phyloP scores from a whole-genome alignment of 306 rosid species.

The Corylus avellana region DNA sequence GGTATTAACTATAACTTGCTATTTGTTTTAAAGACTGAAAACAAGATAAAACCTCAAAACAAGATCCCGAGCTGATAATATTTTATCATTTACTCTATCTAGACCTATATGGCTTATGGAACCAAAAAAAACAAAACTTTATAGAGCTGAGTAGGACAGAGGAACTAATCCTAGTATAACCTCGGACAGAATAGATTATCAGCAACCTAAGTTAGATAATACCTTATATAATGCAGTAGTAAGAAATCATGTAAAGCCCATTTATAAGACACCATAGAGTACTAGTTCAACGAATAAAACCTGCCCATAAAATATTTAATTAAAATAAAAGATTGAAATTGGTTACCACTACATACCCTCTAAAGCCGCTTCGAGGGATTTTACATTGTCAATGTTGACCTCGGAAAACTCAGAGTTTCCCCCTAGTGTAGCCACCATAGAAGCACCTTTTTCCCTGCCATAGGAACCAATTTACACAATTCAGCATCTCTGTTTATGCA shows the following conservation, averaged over 20 bases:
- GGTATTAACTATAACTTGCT: not conserved
- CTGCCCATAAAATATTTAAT: too few species aligned
- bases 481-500: not conserved
- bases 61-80: not conserved
- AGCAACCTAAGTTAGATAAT: not conserved
- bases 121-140: too few species aligned
- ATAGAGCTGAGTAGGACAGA: not conserved
- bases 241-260: not conserved
- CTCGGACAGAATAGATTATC: not conserved
- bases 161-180: not conserved
- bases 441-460: constrained; percentile 70
- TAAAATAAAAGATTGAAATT: too few species aligned
- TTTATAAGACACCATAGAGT: not conserved
- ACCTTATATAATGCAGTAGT: not conserved
- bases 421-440: constrained; percentile 66
- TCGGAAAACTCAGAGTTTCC: constrained; percentile 57
- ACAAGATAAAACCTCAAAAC: not conserved
- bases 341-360: constrained; percentile 37
- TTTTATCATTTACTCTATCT: not conserved
- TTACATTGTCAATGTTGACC: constrained; percentile 52
- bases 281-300: too few species aligned
- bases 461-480: not conserved
- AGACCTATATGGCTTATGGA: not conserved
- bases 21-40: not conserved
- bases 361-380: constrained; percentile 63